Conservation (phyloP, 495 filamentous ascomycete genomes). For the Penicillium chermesinum region DNA sequence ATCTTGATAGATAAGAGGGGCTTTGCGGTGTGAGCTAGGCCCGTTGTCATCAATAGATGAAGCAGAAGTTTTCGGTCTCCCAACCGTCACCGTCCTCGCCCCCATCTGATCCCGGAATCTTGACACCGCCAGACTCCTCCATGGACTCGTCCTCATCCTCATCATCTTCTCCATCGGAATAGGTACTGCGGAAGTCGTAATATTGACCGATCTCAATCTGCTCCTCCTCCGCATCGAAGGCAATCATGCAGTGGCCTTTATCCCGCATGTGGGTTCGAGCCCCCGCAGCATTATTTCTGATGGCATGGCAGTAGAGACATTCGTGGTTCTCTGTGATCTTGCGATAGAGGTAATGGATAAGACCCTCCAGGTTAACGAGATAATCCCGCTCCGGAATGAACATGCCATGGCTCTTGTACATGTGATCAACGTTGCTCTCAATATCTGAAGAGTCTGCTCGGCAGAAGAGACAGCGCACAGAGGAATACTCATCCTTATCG, state of each 20-base stretch:
- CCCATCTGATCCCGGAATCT: conserved; percentile 34
- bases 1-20: conserved; percentile 70
- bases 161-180: conserved; percentile 73
- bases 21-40: conserved; percentile 41
- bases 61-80: conserved; percentile 86
- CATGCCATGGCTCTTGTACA: conserved; percentile 90
- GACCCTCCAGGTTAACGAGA: conserved; percentile 72
- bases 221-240: conserved; percentile 82
- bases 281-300: conserved; percentile 65
- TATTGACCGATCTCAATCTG: conserved; percentile 95
- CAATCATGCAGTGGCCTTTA: conserved; percentile 93
- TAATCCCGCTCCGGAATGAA: conserved; percentile 89
- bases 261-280: conserved; percentile 95
- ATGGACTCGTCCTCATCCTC: conserved; percentile 34
- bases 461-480: conserved; percentile 85
- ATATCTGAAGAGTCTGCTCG: conserved; percentile 69
- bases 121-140: conserved; percentile 35
- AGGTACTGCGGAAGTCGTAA: conserved; percentile 95
- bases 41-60: conserved; percentile 65
- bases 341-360: conserved; percentile 68
- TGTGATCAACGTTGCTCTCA: conserved; percentile 72
- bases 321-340: conserved; percentile 73
- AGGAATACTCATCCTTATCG: conserved; percentile 31
- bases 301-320: conserved; percentile 79
- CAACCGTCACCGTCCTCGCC: conserved; percentile 71